A percentile compares a stretch with the other conserved stretches of the same genome.
phyloP scores from a whole-genome alignment of 2,329 filamentous ascomycete genomes.

The Didymella keratinophila region DNA sequence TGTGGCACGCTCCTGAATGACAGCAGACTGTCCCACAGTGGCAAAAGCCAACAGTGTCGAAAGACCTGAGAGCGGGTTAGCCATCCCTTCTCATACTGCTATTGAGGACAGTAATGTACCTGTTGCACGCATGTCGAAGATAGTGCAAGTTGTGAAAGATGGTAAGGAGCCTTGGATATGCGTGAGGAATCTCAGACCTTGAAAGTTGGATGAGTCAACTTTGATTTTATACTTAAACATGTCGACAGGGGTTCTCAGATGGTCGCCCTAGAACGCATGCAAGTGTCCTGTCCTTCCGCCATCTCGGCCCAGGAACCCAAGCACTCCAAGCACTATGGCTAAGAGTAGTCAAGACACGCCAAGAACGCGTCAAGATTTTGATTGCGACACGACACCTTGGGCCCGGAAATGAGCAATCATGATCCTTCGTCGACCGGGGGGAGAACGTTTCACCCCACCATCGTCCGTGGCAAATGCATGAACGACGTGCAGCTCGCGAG shows the following conservation, averaged over 20 bases:
- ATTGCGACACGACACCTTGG: constrained; percentile 13
- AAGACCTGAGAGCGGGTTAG: constrained; percentile 7
- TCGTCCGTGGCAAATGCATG: neutral
- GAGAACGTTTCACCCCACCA: neutral
- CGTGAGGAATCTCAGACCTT: neutral
- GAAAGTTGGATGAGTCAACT: neutral
- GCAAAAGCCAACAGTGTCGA: constrained; percentile 20
- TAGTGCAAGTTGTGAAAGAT: neutral
- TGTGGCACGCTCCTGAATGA: constrained; percentile 18
- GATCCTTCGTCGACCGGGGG: constrained; percentile 3
- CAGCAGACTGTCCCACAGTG: constrained; percentile 19
- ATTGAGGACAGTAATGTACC: neutral
- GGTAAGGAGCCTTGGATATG: neutral
- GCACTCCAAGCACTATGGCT: constrained; percentile 31
- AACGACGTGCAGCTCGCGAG: neutral
- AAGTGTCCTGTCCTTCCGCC: constrained; percentile 7
- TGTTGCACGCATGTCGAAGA: constrained; percentile 10
- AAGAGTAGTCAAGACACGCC: constrained; percentile 27
- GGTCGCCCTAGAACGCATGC: neutral
- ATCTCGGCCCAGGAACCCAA: constrained; percentile 19
- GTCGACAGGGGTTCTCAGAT: constrained; percentile 1
- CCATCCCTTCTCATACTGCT: neutral
- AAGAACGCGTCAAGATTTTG: constrained; percentile 15
- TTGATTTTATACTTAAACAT: constrained; percentile 11
- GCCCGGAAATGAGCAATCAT: constrained; percentile 9